Evolutionary conservation across 495 filamentous ascomycete genomes (phyloP).

Genomic region (Neurospora tetrasperma): DNA sequence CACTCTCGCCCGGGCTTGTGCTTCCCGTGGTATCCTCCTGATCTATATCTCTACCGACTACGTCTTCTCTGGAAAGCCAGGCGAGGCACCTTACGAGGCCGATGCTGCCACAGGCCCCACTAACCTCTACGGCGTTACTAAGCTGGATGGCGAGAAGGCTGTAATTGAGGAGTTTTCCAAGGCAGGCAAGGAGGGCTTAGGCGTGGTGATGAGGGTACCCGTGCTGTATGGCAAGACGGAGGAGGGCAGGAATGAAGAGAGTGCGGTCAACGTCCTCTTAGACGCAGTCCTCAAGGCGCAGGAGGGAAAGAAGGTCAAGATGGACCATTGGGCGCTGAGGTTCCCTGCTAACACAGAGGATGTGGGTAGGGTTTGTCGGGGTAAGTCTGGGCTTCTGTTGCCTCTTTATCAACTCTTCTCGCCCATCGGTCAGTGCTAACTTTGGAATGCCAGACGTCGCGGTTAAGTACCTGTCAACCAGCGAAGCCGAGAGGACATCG

Average conservation of each 20-base stretch:
- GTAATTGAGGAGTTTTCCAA: conserved; percentile 50
- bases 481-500: conserved; percentile 24
- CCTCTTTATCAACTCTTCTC: background rate
- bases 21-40: conserved; percentile 52
- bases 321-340: conserved; percentile 83
- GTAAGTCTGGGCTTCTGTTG: conserved; percentile 18
- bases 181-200: conserved; percentile 40
- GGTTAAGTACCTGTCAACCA: conserved; percentile 47
- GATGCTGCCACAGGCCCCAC: conserved; percentile 55
- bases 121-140: conserved; percentile 83
- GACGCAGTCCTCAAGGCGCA: conserved; percentile 61
- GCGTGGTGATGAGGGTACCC: conserved; percentile 73
- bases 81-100: conserved; percentile 76
- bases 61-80: conserved; percentile 71
- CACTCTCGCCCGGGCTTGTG: conserved; percentile 55
- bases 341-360: conserved; percentile 86
- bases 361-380: conserved; percentile 64
- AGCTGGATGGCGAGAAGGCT: conserved; percentile 72
- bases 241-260: conserved; percentile 48
- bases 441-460: conserved; percentile 41
- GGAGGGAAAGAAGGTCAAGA: conserved; percentile 49
- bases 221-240: conserved; percentile 69
- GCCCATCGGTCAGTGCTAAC: background rate
- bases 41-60: conserved; percentile 96
- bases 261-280: conserved; percentile 73